A percentile compares a stretch with the other conserved stretches of the same genome.
These are phyloP conservation scores for Aspergillus carlsbadensis DNA, from an alignment of 495 filamentous ascomycete genomes.

Conservation along the genomic window DNA sequence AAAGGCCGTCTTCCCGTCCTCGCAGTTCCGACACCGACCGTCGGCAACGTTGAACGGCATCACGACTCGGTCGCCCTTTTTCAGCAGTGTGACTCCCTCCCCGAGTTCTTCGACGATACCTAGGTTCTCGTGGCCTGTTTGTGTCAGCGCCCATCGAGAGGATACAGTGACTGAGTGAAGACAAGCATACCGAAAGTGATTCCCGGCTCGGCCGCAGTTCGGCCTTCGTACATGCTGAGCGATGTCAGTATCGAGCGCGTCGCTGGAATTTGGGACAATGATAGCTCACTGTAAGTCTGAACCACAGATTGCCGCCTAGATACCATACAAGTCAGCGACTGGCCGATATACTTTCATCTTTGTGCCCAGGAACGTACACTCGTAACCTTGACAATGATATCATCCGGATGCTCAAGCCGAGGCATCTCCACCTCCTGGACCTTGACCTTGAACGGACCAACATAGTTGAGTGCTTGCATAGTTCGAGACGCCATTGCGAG, in stretches of 20 bases:
- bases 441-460: slow-evolving; percentile 50
- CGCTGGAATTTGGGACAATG: not conserved
- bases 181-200: slow-evolving; percentile 48
- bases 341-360: no score
- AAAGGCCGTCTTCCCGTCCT: slow-evolving; percentile 57
- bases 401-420: slow-evolving; percentile 52
- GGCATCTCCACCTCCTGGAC: slow-evolving; percentile 50
- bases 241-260: slow-evolving; percentile 11
- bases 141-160: no score
- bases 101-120: slow-evolving; percentile 49
- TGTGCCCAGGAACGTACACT: slow-evolving; percentile 39
- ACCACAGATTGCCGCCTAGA: slow-evolving; percentile 51
- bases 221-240: slow-evolving; percentile 51
- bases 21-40: slow-evolving; percentile 57
- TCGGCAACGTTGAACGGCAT: slow-evolving; percentile 61
- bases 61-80: slow-evolving; percentile 55
- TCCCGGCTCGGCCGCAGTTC: slow-evolving; percentile 50
- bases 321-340: not conserved
- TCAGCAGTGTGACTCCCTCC: slow-evolving; percentile 46
- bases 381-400: slow-evolving; percentile 56
- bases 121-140: slow-evolving; percentile 55
- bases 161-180: no score
- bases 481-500: slow-evolving; percentile 24
- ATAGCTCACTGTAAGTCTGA: slow-evolving; percentile 37
- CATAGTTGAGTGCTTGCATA: slow-evolving; percentile 58